Percentiles rank a stretch among this genome's conserved stretches.
Conservation (phyloP, 345 rosid species). For the Eucalyptus albens region DNA sequence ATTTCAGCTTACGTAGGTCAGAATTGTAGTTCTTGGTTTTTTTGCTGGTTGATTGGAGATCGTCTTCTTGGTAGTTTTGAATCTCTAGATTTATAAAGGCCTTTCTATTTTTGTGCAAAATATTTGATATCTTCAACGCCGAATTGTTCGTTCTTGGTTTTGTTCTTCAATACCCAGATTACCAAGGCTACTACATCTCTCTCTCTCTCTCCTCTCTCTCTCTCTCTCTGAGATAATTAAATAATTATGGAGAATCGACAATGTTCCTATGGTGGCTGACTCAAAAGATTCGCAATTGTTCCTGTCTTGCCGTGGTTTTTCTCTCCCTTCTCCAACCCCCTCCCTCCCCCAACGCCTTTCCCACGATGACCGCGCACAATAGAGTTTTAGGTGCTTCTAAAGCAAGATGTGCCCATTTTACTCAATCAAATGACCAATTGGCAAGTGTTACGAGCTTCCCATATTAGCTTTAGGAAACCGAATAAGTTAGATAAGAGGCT, state of each 20-base stretch:
- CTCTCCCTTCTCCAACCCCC: background rate
- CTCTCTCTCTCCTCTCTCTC: background rate
- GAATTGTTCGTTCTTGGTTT: no score
- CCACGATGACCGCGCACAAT: background rate
- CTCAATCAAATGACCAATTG: background rate
- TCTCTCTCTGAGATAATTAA: background rate
- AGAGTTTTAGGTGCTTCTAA: background rate
- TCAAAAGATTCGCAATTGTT: background rate
- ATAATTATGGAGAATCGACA: background rate
- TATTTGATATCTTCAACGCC: no score
- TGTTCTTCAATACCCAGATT: no score
- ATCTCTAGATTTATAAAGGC: no score
- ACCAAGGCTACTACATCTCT: background rate
- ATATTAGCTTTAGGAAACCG: background rate
- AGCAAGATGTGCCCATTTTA: background rate
- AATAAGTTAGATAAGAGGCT: background rate
- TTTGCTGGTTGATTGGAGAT: no score
- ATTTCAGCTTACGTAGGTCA: no score
- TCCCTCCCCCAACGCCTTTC: background rate
- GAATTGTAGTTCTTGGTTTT: no score
- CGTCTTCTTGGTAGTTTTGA: no score
- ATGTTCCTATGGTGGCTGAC: background rate
- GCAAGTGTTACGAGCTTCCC: background rate
- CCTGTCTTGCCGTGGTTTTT: background rate
- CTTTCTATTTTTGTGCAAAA: no score